Evolutionary conservation across 148 eudicot genomes (phyloP).

Genomic region (Agrostemma githago): DNA sequence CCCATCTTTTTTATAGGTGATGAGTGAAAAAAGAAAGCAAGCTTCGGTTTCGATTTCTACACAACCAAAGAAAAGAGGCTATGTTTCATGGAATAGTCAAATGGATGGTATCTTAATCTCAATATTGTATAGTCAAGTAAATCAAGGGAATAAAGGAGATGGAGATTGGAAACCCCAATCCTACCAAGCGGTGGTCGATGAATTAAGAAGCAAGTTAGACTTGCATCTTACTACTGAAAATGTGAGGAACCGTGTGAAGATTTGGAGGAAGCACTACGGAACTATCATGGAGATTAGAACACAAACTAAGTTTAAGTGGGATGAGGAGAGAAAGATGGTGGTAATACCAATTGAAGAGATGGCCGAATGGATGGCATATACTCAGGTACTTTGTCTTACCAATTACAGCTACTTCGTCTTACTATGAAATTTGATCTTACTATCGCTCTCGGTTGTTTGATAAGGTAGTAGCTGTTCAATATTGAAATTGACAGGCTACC

Average conservation of each 20-base stretch:
- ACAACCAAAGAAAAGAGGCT: too few species aligned
- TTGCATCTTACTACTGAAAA: not conserved
- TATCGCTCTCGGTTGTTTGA: too few species aligned
- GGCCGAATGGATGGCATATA: not conserved
- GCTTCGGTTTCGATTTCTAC: too few species aligned
- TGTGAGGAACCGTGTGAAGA: constrained; percentile 8
- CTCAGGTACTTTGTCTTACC: not conserved
- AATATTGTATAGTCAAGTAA: too few species aligned
- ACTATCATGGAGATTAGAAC: not conserved
- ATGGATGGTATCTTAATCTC: too few species aligned
- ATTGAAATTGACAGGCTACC: too few species aligned
- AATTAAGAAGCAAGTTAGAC: not conserved
- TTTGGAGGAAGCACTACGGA: constrained; percentile 4
- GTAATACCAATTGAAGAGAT: not conserved
- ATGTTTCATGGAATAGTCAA: too few species aligned
- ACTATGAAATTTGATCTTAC: too few species aligned
- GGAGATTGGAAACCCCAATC: not conserved
- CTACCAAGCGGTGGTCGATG: constrained; percentile 6
- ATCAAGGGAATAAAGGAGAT: too few species aligned
- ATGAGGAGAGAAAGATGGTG: constrained; percentile 8
- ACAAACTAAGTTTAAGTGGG: constrained; percentile 1
- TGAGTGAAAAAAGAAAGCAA: not conserved
- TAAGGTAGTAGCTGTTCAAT: too few species aligned
- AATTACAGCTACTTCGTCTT: too few species aligned
- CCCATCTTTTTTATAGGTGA: not conserved